These are phyloP conservation scores for Globisporangium uncinulatum DNA, from an alignment of 352 stramenopile species.

Conservation along the genomic window DNA sequence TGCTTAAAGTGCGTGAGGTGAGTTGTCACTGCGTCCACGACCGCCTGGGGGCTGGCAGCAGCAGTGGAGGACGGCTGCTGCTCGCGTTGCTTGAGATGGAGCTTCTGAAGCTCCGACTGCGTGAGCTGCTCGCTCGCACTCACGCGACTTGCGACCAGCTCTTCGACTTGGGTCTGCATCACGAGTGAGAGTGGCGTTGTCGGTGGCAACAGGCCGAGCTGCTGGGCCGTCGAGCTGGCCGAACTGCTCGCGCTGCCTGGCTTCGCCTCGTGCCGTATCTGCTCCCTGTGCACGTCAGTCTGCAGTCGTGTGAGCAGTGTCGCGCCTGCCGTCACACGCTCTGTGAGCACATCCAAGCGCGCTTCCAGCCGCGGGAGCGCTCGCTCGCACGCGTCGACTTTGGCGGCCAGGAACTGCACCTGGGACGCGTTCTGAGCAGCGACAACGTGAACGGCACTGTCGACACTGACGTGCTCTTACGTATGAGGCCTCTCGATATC, in stretches of 20 bases:
- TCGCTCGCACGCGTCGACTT: conserved; percentile 57
- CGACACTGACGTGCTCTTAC: not conserved
- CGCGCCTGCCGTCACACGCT: conserved; percentile 36
- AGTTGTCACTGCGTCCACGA: conserved; percentile 50
- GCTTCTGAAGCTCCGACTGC: conserved; percentile 24
- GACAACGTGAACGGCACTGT: not conserved
- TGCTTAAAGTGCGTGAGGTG: conserved; percentile 61
- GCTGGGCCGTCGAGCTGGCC: conserved; percentile 3
- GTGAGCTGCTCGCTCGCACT: conserved; percentile 27
- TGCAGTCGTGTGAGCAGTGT: conserved; percentile 10
- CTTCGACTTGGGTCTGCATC: conserved; percentile 50
- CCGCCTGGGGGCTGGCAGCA: conserved; percentile 21
- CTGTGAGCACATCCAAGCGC: conserved; percentile 51
- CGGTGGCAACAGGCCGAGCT: conserved; percentile 8
- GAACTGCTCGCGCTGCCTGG: conserved; percentile 3
- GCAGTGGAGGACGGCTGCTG: not conserved
- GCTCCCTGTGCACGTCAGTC: conserved; percentile 19
- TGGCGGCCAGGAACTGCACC: conserved; percentile 45
- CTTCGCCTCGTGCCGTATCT: conserved; percentile 20
- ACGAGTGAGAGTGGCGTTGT: conserved; percentile 26
- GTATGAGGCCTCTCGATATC: not conserved
- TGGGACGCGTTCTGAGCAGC: conserved; percentile 30
- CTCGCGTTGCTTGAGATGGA: conserved; percentile 17
- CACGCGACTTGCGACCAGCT: conserved; percentile 28
- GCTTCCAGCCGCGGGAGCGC: conserved; percentile 52